phyloP scores from a whole-genome alignment of 2,329 filamentous ascomycete species.

The Boeremia exigua region DNA sequence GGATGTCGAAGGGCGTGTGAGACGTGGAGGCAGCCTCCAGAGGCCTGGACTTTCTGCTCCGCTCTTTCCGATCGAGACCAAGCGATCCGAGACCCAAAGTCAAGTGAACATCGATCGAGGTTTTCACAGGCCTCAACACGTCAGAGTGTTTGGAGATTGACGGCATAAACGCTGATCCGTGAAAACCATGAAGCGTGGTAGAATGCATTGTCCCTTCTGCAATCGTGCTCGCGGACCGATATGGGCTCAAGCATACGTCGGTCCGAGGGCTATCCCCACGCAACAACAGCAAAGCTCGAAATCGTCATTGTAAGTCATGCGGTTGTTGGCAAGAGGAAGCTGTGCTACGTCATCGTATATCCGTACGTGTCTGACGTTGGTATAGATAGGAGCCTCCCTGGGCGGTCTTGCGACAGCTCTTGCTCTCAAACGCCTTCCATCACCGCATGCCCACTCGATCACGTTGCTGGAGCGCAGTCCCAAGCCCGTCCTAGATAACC shows the following conservation, averaged over 20 bases:
- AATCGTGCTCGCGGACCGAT: slow-evolving; percentile 15
- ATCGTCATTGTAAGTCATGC: slow-evolving; percentile 32
- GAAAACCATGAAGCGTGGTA: not conserved
- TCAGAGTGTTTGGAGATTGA: slow-evolving; percentile 1
- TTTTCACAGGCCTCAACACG: not conserved
- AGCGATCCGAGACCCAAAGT: not conserved
- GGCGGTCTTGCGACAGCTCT: slow-evolving; percentile 37
- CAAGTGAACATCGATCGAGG: slow-evolving; percentile 10
- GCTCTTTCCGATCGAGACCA: slow-evolving; percentile 8
- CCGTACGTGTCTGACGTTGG: slow-evolving; percentile 3
- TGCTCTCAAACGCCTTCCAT: slow-evolving; percentile 35
- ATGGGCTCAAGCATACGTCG: slow-evolving; percentile 12
- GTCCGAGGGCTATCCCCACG: slow-evolving; percentile 21
- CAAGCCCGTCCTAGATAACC: slow-evolving; percentile 37
- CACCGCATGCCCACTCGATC: slow-evolving; percentile 31
- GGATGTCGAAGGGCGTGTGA: slow-evolving; percentile 6
- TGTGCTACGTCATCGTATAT: slow-evolving; percentile 3
- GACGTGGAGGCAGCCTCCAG: not conserved
- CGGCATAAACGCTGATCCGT: slow-evolving; percentile 7
- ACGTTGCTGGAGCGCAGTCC: slow-evolving; percentile 43
- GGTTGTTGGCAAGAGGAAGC: not conserved
- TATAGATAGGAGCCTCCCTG: slow-evolving; percentile 40
- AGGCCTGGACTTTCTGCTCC: slow-evolving; percentile 8
- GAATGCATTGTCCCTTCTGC: slow-evolving; percentile 4
- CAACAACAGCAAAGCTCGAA: slow-evolving; percentile 26